Evolutionary conservation across 345 rosid species (phyloP), one percentile per base, ranked within the genome.

Genomic region (Psidium friedrichsthalianum): DNA sequence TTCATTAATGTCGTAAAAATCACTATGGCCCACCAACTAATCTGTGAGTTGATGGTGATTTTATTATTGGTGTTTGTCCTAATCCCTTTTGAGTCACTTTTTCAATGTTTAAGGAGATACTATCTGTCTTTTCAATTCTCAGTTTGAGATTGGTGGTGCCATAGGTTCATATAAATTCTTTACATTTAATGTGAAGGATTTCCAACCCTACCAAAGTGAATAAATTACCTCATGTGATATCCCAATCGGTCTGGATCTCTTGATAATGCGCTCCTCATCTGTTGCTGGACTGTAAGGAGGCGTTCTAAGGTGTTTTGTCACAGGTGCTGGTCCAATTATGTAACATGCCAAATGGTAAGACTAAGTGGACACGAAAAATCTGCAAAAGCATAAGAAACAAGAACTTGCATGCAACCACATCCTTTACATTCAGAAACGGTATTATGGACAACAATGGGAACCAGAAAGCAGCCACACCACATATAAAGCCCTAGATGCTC

Each of bases 221-320:
- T n/a, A 29, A 82, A 53, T 51, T 86, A 95, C 99, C 95, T 96
- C 96, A 64, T 96, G 95, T 9, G 94, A 87, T 44, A 92, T 88
- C 88, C 95, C 98, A 84, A 90, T 93, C 20, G 96, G 91, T 88
- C 95, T 90, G 83, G 95, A 44, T 89, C 99, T 94, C 93, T 93
- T 95, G 89, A 91, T 44, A 55, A 92, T 90, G 89, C 88, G 91
- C 83, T 92, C 96, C 84, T 97, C 94, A 85, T 94, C 97, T 83
- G 98, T 95, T 74, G 93, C 91, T 84, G 92, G 99, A 87, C 93
- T 93, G 86, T 95, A 82, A 54, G 94, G 92, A 51, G 95, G 94
- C 27, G 92, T 94, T 89, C 95, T 90, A 44, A 96, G 96, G 82
- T 93, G 94, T 87, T 96, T 96, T 86, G 89, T 83, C 84, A 93